Base-by-base conservation (phyloP, 192 early-diverging fungal genomes). In the Nowakowskiella sp. region DNA sequence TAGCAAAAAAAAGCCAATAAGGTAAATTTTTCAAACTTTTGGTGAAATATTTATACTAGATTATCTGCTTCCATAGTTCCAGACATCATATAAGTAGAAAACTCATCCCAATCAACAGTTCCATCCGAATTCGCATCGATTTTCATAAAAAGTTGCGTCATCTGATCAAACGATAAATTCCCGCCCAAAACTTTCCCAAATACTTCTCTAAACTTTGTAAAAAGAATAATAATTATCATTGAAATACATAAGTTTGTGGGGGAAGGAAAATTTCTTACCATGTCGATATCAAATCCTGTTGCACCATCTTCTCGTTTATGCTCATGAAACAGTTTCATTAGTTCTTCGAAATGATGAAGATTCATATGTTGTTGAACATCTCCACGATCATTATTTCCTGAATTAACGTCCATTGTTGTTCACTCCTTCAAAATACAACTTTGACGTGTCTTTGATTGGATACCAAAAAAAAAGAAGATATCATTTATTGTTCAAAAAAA, bases 121-220 rank as follows among this genome's bases (percentile, higher is more conserved):
- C 80, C 80, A 51, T 82, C 80, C 24, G 75, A 76, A 51, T 82
- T 82, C 2, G 80, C 80, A 46, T 82, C 80, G 46, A 82, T 82
- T 55, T 82, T 82, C 80, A 82, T 82, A 53, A 82, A 82, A n/a
- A 82, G 64, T 73, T 67, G 65, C 26, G 80, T 82, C 78, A 82
- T 81, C 58, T 82, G 80, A 49, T 82, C 80, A 43, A 67, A 54
- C 9, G 67, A 71, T 8, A 82, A 58, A 36, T 67, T 68, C 9
- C 76, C 80, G 4, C 78, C 78, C 1, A 82, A 51, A 9, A 82
- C 69, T 23, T 73, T 64, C 24, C 76, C 72, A 62, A 82, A 82
- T 6, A 82, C 80, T 65, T 81, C 75, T 10, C 77, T 70, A 64
- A 82, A 82, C 80, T 82, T 21, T 43, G 10, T 33, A 34, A 49